phyloP scores from a whole-genome alignment of 108 stramenopile species.

The Cylindrotheca closterium region DNA sequence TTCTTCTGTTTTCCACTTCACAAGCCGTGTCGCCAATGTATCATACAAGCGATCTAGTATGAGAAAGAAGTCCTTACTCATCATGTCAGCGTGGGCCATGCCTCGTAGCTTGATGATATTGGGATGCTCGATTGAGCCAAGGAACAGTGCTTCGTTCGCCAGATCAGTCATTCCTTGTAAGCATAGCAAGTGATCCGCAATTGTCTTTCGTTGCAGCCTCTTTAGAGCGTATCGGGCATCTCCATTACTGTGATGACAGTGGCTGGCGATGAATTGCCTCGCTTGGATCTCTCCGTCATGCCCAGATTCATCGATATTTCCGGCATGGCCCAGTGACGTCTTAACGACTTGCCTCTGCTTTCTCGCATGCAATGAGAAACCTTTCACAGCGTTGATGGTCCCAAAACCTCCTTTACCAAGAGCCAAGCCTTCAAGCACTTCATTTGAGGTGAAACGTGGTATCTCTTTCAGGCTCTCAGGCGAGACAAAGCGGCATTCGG shows the following conservation, averaged over 20 bases:
- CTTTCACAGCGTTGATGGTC: constrained; percentile 55
- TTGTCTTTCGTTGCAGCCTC: constrained; percentile 6
- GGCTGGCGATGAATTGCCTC: too few relatives aligned
- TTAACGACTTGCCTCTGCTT: not conserved
- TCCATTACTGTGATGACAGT: too few relatives aligned
- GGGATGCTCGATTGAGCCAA: constrained; percentile 20
- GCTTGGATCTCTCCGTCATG: too few relatives aligned
- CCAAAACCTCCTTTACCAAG: constrained; percentile 71
- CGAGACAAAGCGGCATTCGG: too few relatives aligned
- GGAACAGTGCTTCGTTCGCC: constrained; percentile 26
- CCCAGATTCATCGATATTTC: not conserved
- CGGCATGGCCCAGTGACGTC: too few relatives aligned
- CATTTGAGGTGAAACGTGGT: constrained; percentile 6
- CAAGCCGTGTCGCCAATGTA: constrained; percentile 47
- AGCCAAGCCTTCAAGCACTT: constrained; percentile 10
- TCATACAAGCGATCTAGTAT: constrained; percentile 62
- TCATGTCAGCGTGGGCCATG: too few relatives aligned
- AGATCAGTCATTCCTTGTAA: constrained; percentile 8
- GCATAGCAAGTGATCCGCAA: too few relatives aligned
- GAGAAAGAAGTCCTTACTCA: constrained; percentile 47
- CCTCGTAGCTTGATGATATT: constrained; percentile 29
- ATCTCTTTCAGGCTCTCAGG: too few relatives aligned
- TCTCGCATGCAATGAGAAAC: constrained; percentile 11
- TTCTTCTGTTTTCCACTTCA: constrained; percentile 22
- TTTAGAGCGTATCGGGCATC: constrained; percentile 61